Conservation (phyloP, 2,329 filamentous ascomycete genomes). For the Venturia carpophila region DNA sequence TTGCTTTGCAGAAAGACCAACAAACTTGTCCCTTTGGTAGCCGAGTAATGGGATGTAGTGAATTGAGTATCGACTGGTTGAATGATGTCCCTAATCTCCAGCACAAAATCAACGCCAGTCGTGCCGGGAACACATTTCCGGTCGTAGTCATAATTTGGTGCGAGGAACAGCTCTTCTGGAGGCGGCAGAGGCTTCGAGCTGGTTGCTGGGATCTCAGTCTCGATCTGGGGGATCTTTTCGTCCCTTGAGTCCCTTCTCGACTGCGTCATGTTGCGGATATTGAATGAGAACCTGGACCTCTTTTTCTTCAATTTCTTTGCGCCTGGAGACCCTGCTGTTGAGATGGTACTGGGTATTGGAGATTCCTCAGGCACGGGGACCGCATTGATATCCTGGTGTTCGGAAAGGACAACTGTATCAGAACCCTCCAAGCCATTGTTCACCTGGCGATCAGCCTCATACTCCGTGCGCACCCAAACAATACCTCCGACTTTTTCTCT, state of each 20-base stretch:
- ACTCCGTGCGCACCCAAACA: conserved; percentile 78
- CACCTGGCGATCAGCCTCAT: conserved; percentile 52
- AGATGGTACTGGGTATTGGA: background rate
- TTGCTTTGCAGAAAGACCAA: conserved; percentile 72
- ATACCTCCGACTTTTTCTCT: conserved; percentile 60
- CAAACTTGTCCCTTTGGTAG: conserved; percentile 67
- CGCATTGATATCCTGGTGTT: background rate
- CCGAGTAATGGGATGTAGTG: conserved; percentile 78
- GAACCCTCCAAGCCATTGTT: conserved; percentile 45
- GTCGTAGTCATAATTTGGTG: background rate
- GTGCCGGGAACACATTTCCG: conserved; percentile 7
- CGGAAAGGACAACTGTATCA: conserved; percentile 35
- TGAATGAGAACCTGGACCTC: conserved; percentile 19
- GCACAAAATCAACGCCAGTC: conserved; percentile 15
- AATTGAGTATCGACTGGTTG: conserved; percentile 41
- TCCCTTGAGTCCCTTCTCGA: background rate
- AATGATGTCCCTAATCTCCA: conserved; percentile 31
- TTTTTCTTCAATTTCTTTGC: conserved; percentile 6
- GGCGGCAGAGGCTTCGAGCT: background rate
- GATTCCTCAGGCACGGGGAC: background rate
- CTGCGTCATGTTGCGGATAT: background rate
- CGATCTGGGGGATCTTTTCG: background rate
- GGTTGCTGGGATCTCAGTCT: background rate
- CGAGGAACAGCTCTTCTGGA: conserved; percentile 8
- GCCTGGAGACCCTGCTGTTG: background rate